Evolutionary conservation across 768 basidiomycete genomes (phyloP).

Genomic region (Wakefieldia striispora): DNA sequence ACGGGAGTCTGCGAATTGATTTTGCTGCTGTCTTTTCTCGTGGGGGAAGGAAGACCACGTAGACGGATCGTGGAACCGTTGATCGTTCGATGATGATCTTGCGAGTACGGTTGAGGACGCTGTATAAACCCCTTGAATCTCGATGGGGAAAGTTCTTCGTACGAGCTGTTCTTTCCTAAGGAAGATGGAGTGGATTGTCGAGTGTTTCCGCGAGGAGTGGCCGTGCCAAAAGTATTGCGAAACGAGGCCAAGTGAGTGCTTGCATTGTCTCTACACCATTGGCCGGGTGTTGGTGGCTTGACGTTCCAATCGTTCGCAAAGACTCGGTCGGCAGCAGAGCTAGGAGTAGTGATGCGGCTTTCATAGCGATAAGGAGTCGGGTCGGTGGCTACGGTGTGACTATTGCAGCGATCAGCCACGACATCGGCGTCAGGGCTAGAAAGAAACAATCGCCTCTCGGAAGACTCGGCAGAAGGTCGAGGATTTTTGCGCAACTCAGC

Average conservation of each 20-base stretch:
- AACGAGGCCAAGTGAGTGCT: background rate
- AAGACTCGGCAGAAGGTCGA: background rate
- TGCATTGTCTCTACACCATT: slow-evolving; percentile 9
- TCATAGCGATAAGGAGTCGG: slow-evolving; percentile 23
- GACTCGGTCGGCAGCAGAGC: slow-evolving; percentile 1
- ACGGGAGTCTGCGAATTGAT: background rate
- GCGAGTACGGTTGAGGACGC: background rate
- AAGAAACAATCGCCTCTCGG: slow-evolving; percentile 19
- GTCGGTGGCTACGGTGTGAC: background rate
- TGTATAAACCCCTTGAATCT: slow-evolving; percentile 24
- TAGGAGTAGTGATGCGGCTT: slow-evolving; percentile 25
- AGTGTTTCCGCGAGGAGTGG: background rate
- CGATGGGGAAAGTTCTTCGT: slow-evolving; percentile 20
- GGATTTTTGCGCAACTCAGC: background rate
- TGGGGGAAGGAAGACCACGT: background rate
- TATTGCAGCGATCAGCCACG: background rate
- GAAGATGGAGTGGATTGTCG: background rate
- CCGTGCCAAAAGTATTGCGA: background rate
- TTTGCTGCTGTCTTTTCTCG: background rate
- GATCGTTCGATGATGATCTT: background rate
- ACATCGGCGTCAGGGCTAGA: slow-evolving; percentile 13
- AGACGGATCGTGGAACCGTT: background rate
- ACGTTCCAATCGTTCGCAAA: slow-evolving; percentile 1
- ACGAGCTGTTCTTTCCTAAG: slow-evolving; percentile 6
- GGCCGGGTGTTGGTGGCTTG: slow-evolving; percentile 3